Conservation (phyloP, 805 yeast genomes). For the Saccharomycopsis synnaedendra region DNA sequence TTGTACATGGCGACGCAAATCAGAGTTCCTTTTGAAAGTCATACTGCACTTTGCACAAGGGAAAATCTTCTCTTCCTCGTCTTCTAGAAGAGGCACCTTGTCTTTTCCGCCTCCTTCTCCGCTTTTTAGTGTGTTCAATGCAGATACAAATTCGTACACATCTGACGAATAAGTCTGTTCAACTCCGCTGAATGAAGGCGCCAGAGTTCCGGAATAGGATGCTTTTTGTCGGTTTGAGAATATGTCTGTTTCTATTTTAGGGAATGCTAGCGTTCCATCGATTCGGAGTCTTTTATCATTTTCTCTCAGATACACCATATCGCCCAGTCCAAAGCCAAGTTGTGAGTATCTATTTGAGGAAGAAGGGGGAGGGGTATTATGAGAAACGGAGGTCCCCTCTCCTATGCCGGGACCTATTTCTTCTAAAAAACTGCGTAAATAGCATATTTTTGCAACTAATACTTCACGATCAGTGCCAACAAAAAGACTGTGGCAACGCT, state of each 20-base stretch:
- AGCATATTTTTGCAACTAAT: conserved; percentile 3
- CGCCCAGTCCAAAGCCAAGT: conserved; percentile 13
- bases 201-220: too few species aligned
- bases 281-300: background rate
- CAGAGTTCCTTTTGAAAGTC: conserved; percentile 57
- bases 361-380: background rate
- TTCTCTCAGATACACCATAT: conserved; percentile 5
- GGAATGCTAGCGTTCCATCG: conserved; percentile 1
- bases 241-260: conserved; percentile 10
- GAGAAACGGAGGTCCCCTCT: background rate
- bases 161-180: background rate
- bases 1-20: conserved; percentile 53
- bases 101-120: background rate
- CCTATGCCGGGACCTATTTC: background rate
- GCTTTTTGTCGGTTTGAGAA: background rate
- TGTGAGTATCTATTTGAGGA: background rate
- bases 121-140: conserved; percentile 5
- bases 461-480: background rate
- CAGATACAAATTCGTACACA: conserved; percentile 12
- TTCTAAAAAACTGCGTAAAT: conserved; percentile 1
- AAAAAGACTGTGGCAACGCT: conserved; percentile 2
- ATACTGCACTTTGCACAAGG: conserved; percentile 50
- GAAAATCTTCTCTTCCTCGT: conserved; percentile 29
- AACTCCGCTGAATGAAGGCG: too few species aligned
- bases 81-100: background rate